These are phyloP conservation scores for Termitomyces sp. DNA, from an alignment of 768 basidiomycete species.

Conservation along the genomic window DNA sequence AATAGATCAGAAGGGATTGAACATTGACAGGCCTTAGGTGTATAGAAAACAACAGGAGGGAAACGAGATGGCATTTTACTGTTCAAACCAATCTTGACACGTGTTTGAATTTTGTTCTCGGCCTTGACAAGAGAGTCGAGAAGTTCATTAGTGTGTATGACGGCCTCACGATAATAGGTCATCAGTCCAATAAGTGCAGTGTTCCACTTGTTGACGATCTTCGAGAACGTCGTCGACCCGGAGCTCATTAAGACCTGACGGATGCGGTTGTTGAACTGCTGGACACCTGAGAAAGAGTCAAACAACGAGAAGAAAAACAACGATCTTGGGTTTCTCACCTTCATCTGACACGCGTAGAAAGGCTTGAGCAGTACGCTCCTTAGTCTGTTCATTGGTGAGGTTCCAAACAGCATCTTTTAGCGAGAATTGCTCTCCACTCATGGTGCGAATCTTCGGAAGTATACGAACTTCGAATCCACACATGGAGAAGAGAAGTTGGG, in stretches of 20 bases:
- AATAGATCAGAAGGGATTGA: neutral
- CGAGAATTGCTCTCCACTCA: constrained; percentile 96
- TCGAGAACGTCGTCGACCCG: constrained; percentile 96
- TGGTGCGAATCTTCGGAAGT: constrained; percentile 90
- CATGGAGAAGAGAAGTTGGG: constrained; percentile 97
- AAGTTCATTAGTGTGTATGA: constrained; percentile 95
- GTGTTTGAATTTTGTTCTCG: constrained; percentile 99
- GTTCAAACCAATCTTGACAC: constrained; percentile 99
- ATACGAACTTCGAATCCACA: constrained; percentile 99
- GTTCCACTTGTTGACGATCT: constrained; percentile 99
- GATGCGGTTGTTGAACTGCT: constrained; percentile 97
- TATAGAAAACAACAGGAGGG: constrained; percentile 95
- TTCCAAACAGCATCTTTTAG: constrained; percentile 97
- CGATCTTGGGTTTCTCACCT: constrained; percentile 33
- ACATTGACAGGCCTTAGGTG: constrained; percentile 61
- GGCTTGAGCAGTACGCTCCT: constrained; percentile 96
- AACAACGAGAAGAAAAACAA: neutral
- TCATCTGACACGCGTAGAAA: constrained; percentile 98
- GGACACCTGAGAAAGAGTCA: constrained; percentile 51
- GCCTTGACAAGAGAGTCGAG: constrained; percentile 96
- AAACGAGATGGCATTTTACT: constrained; percentile 99
- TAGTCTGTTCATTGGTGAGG: constrained; percentile 92
- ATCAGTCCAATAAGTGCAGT: constrained; percentile 92
- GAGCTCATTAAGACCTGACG: constrained; percentile 98
- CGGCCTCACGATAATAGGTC: constrained; percentile 98